A percentile compares a stretch with the other conserved stretches of the same genome.
Conservation (phyloP, 306 rosid genomes). For the Vachellia collinsii region DNA sequence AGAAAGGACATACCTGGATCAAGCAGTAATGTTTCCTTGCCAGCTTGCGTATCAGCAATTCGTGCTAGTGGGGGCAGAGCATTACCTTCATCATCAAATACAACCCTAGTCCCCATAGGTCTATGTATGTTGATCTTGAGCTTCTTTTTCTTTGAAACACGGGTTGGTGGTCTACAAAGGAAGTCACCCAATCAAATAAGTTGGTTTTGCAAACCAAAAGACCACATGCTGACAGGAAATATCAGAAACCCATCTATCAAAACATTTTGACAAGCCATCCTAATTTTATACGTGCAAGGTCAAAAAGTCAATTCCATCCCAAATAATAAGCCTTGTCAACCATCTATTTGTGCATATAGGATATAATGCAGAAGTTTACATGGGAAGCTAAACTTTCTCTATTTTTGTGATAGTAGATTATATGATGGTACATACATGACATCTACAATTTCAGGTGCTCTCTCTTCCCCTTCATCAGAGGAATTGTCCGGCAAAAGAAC, state of each 20-base stretch:
- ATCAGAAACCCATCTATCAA: not conserved
- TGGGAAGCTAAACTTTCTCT: not conserved
- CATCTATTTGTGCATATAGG: not conserved
- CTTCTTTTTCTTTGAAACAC: conserved; percentile 79
- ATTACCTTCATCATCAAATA: conserved; percentile 88
- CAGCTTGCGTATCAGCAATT: conserved; percentile 60
- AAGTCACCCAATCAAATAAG: conserved; percentile 27
- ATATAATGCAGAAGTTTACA: conserved; percentile 7
- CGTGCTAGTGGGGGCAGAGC: conserved; percentile 75
- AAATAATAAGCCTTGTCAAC: conserved; percentile 17
- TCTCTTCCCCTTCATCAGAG: conserved; percentile 40
- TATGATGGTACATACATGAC: conserved; percentile 46
- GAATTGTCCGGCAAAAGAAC: conserved; percentile 44
- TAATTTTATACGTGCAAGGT: not conserved
- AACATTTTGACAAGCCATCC: conserved; percentile 23
- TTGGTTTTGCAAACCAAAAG: conserved; percentile 4
- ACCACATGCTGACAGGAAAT: not conserved
- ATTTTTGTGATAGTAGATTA: not conserved
- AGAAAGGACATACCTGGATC: conserved; percentile 64
- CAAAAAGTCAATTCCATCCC: conserved; percentile 16
- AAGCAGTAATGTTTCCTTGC: conserved; percentile 43
- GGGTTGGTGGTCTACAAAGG: conserved; percentile 55
- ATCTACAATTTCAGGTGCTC: conserved; percentile 49
- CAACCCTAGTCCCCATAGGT: conserved; percentile 80
- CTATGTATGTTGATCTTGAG: conserved; percentile 78